Conservation (phyloP, 2,329 filamentous ascomycete genomes). For the Aureobasidium leucospermi region DNA sequence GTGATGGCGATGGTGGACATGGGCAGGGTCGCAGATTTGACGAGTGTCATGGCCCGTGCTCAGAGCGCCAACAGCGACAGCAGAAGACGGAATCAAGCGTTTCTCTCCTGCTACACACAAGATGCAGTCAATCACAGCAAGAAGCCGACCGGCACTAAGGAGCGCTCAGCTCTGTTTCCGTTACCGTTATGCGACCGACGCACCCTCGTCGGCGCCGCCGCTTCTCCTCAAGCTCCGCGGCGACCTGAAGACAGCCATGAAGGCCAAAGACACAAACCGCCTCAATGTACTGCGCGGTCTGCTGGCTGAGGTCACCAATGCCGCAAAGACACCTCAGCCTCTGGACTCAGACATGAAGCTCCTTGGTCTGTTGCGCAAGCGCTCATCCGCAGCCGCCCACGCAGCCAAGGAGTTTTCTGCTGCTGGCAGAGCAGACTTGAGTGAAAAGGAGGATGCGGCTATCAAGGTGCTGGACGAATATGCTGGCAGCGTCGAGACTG, state of each 20-base stretch:
- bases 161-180: slow-evolving; percentile 8
- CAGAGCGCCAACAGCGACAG: not conserved
- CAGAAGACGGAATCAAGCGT: not conserved
- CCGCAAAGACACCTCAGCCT: slow-evolving; percentile 64
- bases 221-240: slow-evolving; percentile 38
- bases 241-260: slow-evolving; percentile 43
- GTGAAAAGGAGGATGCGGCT: slow-evolving; percentile 62
- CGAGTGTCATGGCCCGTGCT: not conserved
- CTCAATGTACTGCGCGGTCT: slow-evolving; percentile 62
- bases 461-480: slow-evolving; percentile 60
- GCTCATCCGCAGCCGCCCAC: slow-evolving; percentile 49
- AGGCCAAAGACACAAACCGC: slow-evolving; percentile 47
- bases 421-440: slow-evolving; percentile 61
- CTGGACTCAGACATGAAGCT: slow-evolving; percentile 64
- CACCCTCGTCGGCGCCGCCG: slow-evolving; percentile 24
- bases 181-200: slow-evolving; percentile 13
- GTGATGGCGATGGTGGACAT: not conserved
- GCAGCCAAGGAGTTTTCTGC: slow-evolving; percentile 57
- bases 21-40: not conserved
- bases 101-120: not conserved
- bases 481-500: slow-evolving; percentile 49
- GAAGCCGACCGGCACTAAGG: not conserved
- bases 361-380: slow-evolving; percentile 59
- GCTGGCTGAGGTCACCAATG: slow-evolving; percentile 64
- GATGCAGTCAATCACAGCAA: slow-evolving; percentile 11